Evolutionary conservation across 495 filamentous ascomycete genomes (phyloP).

Genomic region (Echria macrotheca): DNA sequence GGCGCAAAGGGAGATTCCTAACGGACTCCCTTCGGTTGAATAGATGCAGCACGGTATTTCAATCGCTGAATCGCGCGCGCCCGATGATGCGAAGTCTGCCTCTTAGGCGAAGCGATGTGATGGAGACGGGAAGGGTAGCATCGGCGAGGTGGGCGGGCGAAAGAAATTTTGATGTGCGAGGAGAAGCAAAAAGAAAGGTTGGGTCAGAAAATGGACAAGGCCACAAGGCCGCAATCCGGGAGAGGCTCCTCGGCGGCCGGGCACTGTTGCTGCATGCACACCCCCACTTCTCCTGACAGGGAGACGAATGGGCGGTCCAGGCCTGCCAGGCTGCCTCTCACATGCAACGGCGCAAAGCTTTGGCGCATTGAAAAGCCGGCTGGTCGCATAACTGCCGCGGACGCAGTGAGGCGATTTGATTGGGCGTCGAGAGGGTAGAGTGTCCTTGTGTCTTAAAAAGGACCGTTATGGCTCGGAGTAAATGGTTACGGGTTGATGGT

Average conservation of each 20-base stretch:
- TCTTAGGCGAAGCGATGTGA: too few relatives aligned
- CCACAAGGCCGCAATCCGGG: not conserved
- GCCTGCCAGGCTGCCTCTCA: slow-evolving; percentile 7
- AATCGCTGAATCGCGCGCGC: too few relatives aligned
- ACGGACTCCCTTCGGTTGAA: too few relatives aligned
- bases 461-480: too few relatives aligned
- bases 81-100: too few relatives aligned
- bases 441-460: too few relatives aligned
- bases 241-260: not conserved
- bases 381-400: slow-evolving; percentile 21
- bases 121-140: not conserved
- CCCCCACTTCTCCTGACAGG: not conserved
- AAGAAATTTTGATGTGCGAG: too few relatives aligned
- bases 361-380: slow-evolving; percentile 9
- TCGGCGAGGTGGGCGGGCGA: not conserved
- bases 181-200: not conserved
- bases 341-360: not conserved
- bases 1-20: too few relatives aligned
- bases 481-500: too few relatives aligned
- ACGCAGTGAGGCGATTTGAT: too few relatives aligned
- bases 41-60: too few relatives aligned
- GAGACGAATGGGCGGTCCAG: not conserved
- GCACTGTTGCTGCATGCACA: not conserved
- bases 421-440: too few relatives aligned
- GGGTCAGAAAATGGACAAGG: slow-evolving; percentile 5